Evolutionary conservation across 139 green algal genomes (phyloP), one percentile per base, ranked within the genome.

Genomic region (Closterium sp.): DNA sequence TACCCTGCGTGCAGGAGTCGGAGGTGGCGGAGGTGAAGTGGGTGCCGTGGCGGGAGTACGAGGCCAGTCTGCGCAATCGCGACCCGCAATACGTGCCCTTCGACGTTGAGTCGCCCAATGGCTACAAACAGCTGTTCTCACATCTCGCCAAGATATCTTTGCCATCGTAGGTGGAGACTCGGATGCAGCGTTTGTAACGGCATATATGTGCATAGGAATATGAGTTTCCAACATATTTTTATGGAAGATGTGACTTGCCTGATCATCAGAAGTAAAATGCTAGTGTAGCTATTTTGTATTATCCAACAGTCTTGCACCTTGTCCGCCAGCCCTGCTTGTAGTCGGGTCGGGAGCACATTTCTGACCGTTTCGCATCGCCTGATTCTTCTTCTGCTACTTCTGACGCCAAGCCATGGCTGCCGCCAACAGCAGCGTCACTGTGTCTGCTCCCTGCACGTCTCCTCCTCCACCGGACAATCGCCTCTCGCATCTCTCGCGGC

Each of bases 21-120:
- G n/a, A n/a, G n/a, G n/a, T 93, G 34, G 33, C 69, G 7, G 38
- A 23, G 9, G 87, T 93, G 30, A 90, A 86, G 87, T 90, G 34
- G 34, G 85, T 87, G 84, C 25, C n/a, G 35, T 88, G 34, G 30
- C 32, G 33, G 69, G 90, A 91, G 55, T 87, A 91, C 12, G 23
- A 55, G 23, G 83, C n/a, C 19, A 86, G 4, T 4, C 83, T 90
- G 85, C 16, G 28, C 19, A 34, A 3, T 8, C 30, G 84, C 4
- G 84, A 92, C 84, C 83, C 90, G 7, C 8, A 7, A 4, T 87
- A 89, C 89, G 89, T 87, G 84, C 81, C 76, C 31, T 88, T 85
- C 30, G 36, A 87, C n/a, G 33, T 55, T 12, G 4, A 55, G 36
- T 12, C 36, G 6, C 36, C 36, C 36, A 55, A 55, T 55, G 36